Base-by-base conservation (phyloP, 2,329 filamentous ascomycete species). In the Colletotrichum spinosum region DNA sequence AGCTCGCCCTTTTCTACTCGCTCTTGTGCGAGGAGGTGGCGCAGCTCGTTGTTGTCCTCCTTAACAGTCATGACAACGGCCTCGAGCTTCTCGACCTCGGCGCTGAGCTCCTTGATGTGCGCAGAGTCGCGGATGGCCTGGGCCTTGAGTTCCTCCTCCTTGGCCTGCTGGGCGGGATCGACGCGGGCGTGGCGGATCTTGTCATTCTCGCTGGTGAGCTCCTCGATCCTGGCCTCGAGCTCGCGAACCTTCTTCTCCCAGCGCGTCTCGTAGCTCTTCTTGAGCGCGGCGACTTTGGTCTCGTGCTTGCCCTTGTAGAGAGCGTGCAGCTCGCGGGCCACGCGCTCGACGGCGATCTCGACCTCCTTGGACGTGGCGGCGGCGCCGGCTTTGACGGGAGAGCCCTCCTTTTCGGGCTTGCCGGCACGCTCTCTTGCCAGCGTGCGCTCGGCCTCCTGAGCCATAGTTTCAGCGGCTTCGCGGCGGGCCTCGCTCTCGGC, bases 251-350 rank as follows among this genome's bases (percentile, higher is more conserved):
- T 92, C 84, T 97, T 97, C 78, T 97, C 93, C 87, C 93, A 96
- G 59, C 95, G 90, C 51, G 87, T 87, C 77, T 97, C 93, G 79
- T 98, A 91, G 68, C 87, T 90, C 79, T 90, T 90, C 80, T 91
- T 98, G 69, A 99, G 84, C 4, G 94, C 95, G 1, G 92, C 88
- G 49, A 98, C 95, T 82, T 99, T 99, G 68, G 90, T 93, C 81
- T 98, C 95, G 76, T 99, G 96, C 81, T 99, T 99, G 75, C 91
- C 90, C 81, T 97, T 98, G 86, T 99, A 99, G 10, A 97, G 85
- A 0, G 90, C 86, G 76, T 99, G 96, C 45, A 99, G 85, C 75
- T 99, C 96, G 37, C 93, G 88, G n/a, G 95, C 94, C 45, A 98
- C 94, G 70, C 94, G 93, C 78, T 97, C 93, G 25, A 95, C 91